Percentiles rank a stretch among this genome's conserved stretches.
Conservation (phyloP, 2,329 filamentous ascomycete species). For the Pseudopyricularia cyperi region DNA sequence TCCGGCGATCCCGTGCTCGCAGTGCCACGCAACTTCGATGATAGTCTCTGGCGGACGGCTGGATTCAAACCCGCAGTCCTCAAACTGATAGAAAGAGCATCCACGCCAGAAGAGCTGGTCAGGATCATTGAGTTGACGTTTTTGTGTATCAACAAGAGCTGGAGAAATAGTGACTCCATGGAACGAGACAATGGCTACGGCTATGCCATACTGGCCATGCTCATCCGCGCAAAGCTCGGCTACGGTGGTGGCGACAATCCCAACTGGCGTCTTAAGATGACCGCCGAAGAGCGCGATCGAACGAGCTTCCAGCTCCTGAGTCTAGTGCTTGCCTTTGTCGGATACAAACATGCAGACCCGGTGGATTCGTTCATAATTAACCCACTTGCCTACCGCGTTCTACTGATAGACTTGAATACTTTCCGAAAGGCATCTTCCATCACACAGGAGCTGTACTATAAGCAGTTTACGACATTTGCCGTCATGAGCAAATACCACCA, state of each 20-base stretch:
- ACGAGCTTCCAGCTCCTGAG: slow-evolving; percentile 54
- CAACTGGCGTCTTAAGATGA: slow-evolving; percentile 28
- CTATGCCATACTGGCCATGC: slow-evolving; percentile 60
- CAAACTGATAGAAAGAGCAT: slow-evolving; percentile 69
- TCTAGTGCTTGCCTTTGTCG: slow-evolving; percentile 73
- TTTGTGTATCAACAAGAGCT: slow-evolving; percentile 75
- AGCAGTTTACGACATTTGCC: slow-evolving; percentile 79
- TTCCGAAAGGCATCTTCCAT: slow-evolving; percentile 70
- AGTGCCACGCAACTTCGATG: slow-evolving; percentile 74
- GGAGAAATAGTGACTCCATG: slow-evolving; percentile 98
- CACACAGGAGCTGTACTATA: slow-evolving; percentile 83
- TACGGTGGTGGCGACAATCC: slow-evolving; percentile 20
- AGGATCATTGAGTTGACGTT: slow-evolving; percentile 75
- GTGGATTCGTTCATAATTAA: slow-evolving; percentile 91
- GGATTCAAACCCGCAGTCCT: slow-evolving; percentile 78
- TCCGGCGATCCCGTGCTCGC: slow-evolving; percentile 73
- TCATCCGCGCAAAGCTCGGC: slow-evolving; percentile 73
- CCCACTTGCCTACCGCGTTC: slow-evolving; percentile 80
- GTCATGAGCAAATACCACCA: slow-evolving; percentile 83
- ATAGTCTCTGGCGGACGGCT: slow-evolving; percentile 85
- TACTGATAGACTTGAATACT: slow-evolving; percentile 85
- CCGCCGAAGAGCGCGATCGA: slow-evolving; percentile 38
- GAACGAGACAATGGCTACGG: slow-evolving; percentile 83
- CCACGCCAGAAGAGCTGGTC: slow-evolving; percentile 55
- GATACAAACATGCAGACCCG: slow-evolving; percentile 68